A percentile compares a stretch with the other conserved stretches of the same genome.
phyloP scores from a whole-genome alignment of 257 asterid genomes.

The Ajuga chamaepitys region DNA sequence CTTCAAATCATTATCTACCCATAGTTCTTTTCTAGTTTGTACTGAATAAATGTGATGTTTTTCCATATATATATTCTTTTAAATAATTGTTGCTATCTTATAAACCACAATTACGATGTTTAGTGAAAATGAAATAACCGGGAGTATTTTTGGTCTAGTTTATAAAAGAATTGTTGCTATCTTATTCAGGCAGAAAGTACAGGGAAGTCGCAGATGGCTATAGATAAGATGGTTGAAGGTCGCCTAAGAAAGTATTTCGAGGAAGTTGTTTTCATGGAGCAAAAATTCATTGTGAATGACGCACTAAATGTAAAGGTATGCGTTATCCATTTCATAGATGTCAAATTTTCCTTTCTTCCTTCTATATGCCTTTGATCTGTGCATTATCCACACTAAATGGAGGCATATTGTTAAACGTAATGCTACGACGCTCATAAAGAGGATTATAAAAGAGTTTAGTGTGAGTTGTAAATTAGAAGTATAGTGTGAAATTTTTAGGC shows the following conservation, averaged over 20 bases:
- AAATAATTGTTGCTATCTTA: not conserved
- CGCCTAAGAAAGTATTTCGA: slow-evolving; percentile 84
- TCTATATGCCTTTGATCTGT: not conserved
- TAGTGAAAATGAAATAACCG: too few species aligned
- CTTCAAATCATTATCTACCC: not conserved
- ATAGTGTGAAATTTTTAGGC: not conserved
- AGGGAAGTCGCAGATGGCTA: slow-evolving; percentile 80
- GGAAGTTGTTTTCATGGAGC: slow-evolving; percentile 96
- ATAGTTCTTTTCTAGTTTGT: not conserved
- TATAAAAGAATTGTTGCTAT: not conserved
- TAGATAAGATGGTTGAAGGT: slow-evolving; percentile 94
- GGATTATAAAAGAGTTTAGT: not conserved
- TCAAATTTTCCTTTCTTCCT: not conserved
- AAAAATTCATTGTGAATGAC: slow-evolving; percentile 79
- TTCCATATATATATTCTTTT: not conserved
- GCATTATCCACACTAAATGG: slow-evolving; percentile 1
- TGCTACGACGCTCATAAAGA: not conserved
- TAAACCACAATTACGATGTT: too few species aligned
- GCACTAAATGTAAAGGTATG: slow-evolving; percentile 58
- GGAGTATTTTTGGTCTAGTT: too few species aligned
- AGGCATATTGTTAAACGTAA: not conserved
- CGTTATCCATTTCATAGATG: not conserved
- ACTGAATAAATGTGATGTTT: not conserved
- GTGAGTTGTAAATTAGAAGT: not conserved
- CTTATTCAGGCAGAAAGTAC: slow-evolving; percentile 75